A percentile compares a stretch with the other conserved stretches of the same genome.
Conservation (phyloP, 805 yeast genomes). For the Starmerella cellae region DNA sequence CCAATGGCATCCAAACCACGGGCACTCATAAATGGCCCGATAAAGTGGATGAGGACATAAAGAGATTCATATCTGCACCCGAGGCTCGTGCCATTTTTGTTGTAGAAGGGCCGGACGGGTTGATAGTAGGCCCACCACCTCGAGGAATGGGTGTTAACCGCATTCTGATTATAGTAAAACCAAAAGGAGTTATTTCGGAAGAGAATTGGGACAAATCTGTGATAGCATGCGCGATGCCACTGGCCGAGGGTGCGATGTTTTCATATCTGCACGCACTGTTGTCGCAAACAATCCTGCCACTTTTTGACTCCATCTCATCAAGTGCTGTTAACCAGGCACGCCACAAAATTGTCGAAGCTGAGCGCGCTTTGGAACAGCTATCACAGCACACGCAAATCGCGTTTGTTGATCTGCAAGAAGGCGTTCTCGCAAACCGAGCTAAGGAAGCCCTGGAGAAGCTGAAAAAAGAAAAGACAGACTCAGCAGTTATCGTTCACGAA, state of each 20-base stretch:
- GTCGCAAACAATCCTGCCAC: slow-evolving; percentile 52
- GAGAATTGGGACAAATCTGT: slow-evolving; percentile 10
- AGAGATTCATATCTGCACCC: slow-evolving; percentile 5
- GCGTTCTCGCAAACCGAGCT: slow-evolving; percentile 1
- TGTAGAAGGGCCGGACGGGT: slow-evolving; percentile 15
- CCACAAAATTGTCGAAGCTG: slow-evolving; percentile 17
- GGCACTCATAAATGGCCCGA: slow-evolving; percentile 15
- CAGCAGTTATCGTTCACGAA: slow-evolving; percentile 23
- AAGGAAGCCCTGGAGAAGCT: slow-evolving; percentile 1
- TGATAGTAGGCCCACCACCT: slow-evolving; percentile 17
- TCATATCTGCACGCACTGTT: slow-evolving; percentile 42
- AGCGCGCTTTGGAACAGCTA: slow-evolving; percentile 13
- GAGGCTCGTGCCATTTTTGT: slow-evolving; percentile 15
- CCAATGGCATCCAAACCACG: slow-evolving; percentile 6
- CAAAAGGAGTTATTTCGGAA: slow-evolving; percentile 2
- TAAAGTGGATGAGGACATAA: slow-evolving; percentile 13
- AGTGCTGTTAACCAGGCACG: slow-evolving; percentile 9
- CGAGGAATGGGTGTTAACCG: slow-evolving; percentile 1
- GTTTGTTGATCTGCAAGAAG: slow-evolving; percentile 9
- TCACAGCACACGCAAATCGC: slow-evolving; percentile 12
- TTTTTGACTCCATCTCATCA: slow-evolving; percentile 36
- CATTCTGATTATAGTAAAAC: slow-evolving; percentile 11
- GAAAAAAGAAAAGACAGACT: neutral
- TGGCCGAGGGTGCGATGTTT: slow-evolving; percentile 5
- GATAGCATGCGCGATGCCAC: slow-evolving; percentile 7